A percentile compares a stretch with the other conserved stretches of the same genome.
These are phyloP conservation scores for Paecilomyces dactylethromorphus DNA, from an alignment of 2,329 filamentous ascomycete species.

Conservation along the genomic window DNA sequence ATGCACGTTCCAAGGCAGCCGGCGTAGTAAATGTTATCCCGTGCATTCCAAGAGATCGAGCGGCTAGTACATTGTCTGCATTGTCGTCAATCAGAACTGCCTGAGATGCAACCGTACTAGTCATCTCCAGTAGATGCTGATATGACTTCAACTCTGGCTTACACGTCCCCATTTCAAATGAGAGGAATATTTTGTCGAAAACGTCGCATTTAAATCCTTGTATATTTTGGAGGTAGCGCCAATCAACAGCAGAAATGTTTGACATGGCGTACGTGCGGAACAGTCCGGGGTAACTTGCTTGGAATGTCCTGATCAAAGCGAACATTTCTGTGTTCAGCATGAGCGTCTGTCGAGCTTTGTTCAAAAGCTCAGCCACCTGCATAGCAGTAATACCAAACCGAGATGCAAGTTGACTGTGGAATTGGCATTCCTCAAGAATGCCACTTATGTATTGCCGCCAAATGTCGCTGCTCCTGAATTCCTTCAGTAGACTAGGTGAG, in stretches of 20 bases:
- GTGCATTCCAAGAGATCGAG: not conserved
- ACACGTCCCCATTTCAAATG: not conserved
- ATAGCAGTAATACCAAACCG: not conserved
- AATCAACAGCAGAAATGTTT: not conserved
- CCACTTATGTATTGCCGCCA: not conserved
- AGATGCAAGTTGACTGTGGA: not conserved
- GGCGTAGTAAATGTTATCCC: not conserved
- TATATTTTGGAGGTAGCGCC: not conserved
- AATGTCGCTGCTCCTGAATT: not conserved
- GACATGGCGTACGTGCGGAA: not conserved
- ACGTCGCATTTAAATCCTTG: not conserved
- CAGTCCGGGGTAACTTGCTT: not conserved
- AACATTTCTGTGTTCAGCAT: not conserved
- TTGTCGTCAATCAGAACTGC: not conserved
- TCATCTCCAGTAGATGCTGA: not conserved
- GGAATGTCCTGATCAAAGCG: not conserved
- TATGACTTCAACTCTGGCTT: not conserved
- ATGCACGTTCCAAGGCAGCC: not conserved
- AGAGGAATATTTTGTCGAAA: not conserved
- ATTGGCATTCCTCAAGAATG: not conserved
- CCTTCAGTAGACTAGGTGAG: not conserved
- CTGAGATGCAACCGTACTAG: no score
- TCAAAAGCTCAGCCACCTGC: not conserved
- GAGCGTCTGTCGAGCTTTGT: not conserved
- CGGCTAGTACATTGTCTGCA: not conserved